phyloP scores from a whole-genome alignment of 2,329 filamentous ascomycete genomes.

The Stromatinia cepivora region DNA sequence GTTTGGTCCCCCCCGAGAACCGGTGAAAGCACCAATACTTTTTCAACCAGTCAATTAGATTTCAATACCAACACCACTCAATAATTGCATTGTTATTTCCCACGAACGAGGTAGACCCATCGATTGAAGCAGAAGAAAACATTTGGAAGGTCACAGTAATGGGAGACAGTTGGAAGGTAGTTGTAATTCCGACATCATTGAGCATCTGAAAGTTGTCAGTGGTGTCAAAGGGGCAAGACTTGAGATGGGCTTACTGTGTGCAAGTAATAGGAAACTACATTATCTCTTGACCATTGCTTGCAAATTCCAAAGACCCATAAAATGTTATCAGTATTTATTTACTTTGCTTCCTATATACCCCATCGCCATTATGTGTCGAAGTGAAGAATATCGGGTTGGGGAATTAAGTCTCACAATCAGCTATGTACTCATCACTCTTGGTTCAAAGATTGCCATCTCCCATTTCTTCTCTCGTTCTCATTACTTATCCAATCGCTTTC shows the following conservation, averaged over 20 bases:
- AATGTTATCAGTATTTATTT: background rate
- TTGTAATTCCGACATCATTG: slow-evolving; percentile 30
- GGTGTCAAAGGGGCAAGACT: background rate
- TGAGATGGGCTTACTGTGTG: slow-evolving; percentile 42
- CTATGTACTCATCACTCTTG: background rate
- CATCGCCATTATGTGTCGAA: background rate
- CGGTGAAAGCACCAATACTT: background rate
- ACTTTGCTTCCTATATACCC: background rate
- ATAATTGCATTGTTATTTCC: background rate
- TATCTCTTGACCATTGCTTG: slow-evolving; percentile 33
- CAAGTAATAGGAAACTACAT: slow-evolving; percentile 32
- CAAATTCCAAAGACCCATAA: slow-evolving; percentile 28
- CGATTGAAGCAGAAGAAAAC: slow-evolving; percentile 29
- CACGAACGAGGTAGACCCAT: slow-evolving; percentile 19
- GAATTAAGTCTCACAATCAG: slow-evolving; percentile 12
- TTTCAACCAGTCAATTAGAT: background rate
- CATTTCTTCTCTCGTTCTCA: background rate
- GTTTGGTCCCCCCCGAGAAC: background rate
- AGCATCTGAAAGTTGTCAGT: slow-evolving; percentile 26
- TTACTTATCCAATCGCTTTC: background rate
- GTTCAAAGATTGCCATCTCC: too few relatives aligned
- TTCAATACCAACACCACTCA: background rate
- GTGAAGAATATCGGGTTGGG: too few relatives aligned
- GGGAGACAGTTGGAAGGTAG: slow-evolving; percentile 29
- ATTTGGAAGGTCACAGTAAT: slow-evolving; percentile 38